A percentile compares a stretch with the other conserved stretches of the same genome.
Conservation (phyloP, 345 rosid species). For the Hibiscus tridactylites region DNA sequence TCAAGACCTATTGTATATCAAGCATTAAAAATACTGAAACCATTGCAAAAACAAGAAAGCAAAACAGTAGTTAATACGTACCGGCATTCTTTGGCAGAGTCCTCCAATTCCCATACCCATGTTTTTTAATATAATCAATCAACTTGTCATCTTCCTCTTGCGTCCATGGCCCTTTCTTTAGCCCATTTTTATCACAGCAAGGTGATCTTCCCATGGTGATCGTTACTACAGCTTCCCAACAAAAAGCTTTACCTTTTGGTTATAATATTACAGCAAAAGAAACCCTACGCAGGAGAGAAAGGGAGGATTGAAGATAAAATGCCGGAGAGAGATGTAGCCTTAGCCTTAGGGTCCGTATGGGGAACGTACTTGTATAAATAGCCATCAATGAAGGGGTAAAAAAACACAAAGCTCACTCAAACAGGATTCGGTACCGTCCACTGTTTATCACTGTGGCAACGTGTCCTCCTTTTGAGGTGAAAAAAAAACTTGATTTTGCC, state of each 20-base stretch:
- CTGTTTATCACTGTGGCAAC: conserved; percentile 31
- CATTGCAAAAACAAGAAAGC: neutral
- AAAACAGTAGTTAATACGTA: conserved; percentile 10
- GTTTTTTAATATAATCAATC: conserved; percentile 55
- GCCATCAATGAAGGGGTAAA: neutral
- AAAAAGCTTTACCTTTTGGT: neutral
- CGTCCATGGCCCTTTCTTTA: conserved; percentile 90
- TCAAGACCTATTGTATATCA: conserved; percentile 29
- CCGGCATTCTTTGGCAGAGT: conserved; percentile 88
- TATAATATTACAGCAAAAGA: neutral
- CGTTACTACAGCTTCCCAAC: neutral
- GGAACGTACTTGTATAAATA: conserved; percentile 38
- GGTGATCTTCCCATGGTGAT: conserved; percentile 65
- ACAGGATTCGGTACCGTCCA: conserved; percentile 46
- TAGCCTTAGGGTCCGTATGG: conserved; percentile 20
- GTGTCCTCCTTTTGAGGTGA: conserved; percentile 34
- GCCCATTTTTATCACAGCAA: conserved; percentile 73
- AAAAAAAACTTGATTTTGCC: conserved; percentile 6
- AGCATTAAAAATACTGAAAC: too few species aligned
- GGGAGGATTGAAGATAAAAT: conserved; percentile 13
- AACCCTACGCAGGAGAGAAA: neutral
- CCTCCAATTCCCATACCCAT: conserved; percentile 91
- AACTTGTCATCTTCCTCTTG: conserved; percentile 75
- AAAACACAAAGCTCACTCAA: conserved; percentile 26
- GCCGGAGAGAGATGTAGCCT: conserved; percentile 5